These are phyloP conservation scores for Tolypocladium sp. DNA, from an alignment of 2,329 filamentous ascomycete species.

Conservation along the genomic window DNA sequence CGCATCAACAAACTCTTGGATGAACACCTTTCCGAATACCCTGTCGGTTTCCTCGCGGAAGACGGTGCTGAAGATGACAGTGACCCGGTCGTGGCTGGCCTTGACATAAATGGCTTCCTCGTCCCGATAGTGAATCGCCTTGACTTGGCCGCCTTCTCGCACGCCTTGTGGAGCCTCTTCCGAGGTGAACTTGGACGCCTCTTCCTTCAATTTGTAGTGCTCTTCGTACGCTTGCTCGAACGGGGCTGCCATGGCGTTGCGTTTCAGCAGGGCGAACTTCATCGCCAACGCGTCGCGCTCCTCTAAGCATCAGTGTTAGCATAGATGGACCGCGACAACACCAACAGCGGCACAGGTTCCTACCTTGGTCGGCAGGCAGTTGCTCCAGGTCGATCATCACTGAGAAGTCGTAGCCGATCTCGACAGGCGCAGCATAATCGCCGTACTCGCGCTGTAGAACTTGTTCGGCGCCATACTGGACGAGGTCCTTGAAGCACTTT, in stretches of 20 bases:
- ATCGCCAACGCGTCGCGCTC: conserved; percentile 77
- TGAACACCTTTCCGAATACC: conserved; percentile 95
- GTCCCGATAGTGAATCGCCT: conserved; percentile 96
- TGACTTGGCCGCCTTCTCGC: conserved; percentile 81
- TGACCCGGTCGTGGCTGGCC: conserved; percentile 92
- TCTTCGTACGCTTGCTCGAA: conserved; percentile 97
- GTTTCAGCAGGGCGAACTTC: conserved; percentile 86
- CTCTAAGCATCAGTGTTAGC: conserved; percentile 38
- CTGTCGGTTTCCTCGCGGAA: conserved; percentile 97
- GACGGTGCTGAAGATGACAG: conserved; percentile 96
- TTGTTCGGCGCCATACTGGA: conserved; percentile 85
- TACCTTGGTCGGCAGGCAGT: conserved; percentile 71
- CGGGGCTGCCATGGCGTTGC: conserved; percentile 96
- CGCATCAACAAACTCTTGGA: conserved; percentile 98
- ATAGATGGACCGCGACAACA: not conserved
- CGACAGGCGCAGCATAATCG: conserved; percentile 76
- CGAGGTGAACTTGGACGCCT: conserved; percentile 84
- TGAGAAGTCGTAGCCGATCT: conserved; percentile 93
- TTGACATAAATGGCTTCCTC: conserved; percentile 99
- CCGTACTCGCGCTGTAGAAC: conserved; percentile 94
- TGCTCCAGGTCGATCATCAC: conserved; percentile 82
- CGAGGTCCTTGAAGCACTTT: conserved; percentile 86
- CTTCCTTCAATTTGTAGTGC: conserved; percentile 76
- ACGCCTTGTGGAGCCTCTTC: conserved; percentile 91
- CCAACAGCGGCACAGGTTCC: not conserved